Evolutionary conservation across 73 alveolate genomes (phyloP).

Genomic region (Breviolum minutum): DNA sequence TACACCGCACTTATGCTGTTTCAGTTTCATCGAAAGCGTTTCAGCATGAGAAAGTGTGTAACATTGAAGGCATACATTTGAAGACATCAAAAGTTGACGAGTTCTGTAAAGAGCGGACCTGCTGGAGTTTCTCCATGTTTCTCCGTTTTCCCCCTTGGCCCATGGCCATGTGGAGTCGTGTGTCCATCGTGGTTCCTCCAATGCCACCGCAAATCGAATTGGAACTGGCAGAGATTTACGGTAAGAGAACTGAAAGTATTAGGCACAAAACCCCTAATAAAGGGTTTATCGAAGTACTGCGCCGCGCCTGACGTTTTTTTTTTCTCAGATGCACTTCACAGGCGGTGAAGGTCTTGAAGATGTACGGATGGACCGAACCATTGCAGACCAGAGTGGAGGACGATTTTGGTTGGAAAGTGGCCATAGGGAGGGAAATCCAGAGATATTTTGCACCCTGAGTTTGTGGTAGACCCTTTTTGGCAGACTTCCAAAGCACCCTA

Average conservation of each 20-base stretch:
- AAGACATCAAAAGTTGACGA: too few species aligned
- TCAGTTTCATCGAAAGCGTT: too few species aligned
- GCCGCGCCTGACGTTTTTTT: background rate
- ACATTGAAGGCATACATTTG: too few species aligned
- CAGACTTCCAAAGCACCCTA: background rate
- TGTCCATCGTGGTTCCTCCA: too few species aligned
- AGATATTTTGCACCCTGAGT: background rate
- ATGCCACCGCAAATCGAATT: too few species aligned
- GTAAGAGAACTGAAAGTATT: too few species aligned
- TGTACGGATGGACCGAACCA: conserved; percentile 86
- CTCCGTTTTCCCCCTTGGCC: too few species aligned
- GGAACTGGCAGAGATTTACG: too few species aligned
- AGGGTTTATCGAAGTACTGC: too few species aligned
- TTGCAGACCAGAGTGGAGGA: conserved; percentile 80
- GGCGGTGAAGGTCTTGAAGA: conserved; percentile 80
- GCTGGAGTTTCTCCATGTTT: background rate
- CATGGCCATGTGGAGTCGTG: too few species aligned
- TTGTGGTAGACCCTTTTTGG: background rate
- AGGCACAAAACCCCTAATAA: background rate
- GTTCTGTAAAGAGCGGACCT: background rate
- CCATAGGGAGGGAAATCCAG: background rate
- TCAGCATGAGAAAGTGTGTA: too few species aligned
- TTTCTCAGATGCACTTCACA: background rate
- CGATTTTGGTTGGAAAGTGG: background rate
- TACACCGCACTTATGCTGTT: too few species aligned